Evolutionary conservation across 805 yeast species (phyloP), one percentile per base, ranked within the genome.

Genomic region (Kodamaea hsintzibuensis): DNA sequence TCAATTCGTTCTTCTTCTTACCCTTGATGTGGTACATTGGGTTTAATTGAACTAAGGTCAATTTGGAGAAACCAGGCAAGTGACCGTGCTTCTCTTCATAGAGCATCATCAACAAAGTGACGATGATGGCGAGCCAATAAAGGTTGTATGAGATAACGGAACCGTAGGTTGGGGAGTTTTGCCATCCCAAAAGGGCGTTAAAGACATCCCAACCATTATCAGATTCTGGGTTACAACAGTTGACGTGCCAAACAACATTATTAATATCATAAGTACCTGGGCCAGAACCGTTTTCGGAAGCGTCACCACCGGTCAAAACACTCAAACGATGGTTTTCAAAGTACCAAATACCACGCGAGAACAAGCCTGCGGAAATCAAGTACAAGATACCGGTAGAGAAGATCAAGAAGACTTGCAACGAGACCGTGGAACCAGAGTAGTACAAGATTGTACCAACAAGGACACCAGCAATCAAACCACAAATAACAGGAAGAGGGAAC

Each of bases 1-100:
- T 65, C 64, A 86, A 65, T 59, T 83, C 84, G 55, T 78, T 62
- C 72, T 84, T 82, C 78, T 85, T 81, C 80, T 85, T 84, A 61
- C 79, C 79, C 76, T 85, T 88, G 58, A 88, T 70, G 76, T 84
- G 80, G 72, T 85, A 86, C 80, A 84, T 78, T 71, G 93, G 96
- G 73, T 85, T 87, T 71, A 88, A 85, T 62, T 63, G 68, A 67
- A 61, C 79, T 47, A 60, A 49, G 5, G 61, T 61, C 18, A 62
- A 38, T 47, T 44, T 53, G 58, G 55, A 58, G 55, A 49, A 22
- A 52, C 59, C 58, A 13, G 68, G 68, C 60, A 65, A 62, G 59
- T 64, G 69, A 37, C 69, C 69, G 49, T 44, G 49, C 51, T 57
- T 63, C 57, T 65, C 69, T 56, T 65, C 66, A 53, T 52, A 63